Evolutionary conservation across 495 filamentous ascomycete genomes (phyloP), one percentile per base, ranked within the genome.

Genomic region (Aspergillus egyptiacus): DNA sequence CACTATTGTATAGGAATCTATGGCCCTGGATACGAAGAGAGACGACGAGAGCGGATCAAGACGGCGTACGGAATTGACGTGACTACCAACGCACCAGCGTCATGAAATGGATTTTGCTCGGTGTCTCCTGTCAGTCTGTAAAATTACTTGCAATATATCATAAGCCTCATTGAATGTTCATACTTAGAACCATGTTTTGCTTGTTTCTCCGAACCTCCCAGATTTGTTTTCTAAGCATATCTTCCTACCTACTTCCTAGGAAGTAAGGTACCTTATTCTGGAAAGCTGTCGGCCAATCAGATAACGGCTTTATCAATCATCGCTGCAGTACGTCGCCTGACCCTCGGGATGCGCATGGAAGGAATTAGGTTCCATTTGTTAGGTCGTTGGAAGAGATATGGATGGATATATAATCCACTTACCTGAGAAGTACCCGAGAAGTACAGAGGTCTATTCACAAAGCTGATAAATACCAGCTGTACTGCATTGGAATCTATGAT

Each of bases 61-160:
- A 81, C 91, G 72, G 85, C 82, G 54, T 97, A 96, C 59, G 91
- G 91, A 47, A 79, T 96, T 52, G 90, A 96, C 43, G 80, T 97
- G 51, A 64, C 61, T 62, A 58, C 60, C 49, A 61, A 56, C 23
- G 59, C 61, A 40, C 62, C 67, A 46, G 69, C 69, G 47, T 72
- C 69, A 68, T 72, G 63, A 70, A 63, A 47, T 49, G 38, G 41
- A 36, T 44, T 58, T 58, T 19, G 52, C 61, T 55, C 36, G 42
- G 55, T 33, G 43, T 58, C 27, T 50, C 33, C 42, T 22, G 50
- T 35, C 47, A 51, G 34, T 56, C 46, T 70, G 67, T 72, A 70
- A 68, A 60, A 69, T 67, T 67, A 72, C 15, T 57, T 63, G 51
- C 59, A 58, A 55, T 56, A 64, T 62, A 62, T 66, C 64, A 65